Base-by-base conservation (phyloP, 140 eudicot genomes). In the Cichorium intybus region DNA sequence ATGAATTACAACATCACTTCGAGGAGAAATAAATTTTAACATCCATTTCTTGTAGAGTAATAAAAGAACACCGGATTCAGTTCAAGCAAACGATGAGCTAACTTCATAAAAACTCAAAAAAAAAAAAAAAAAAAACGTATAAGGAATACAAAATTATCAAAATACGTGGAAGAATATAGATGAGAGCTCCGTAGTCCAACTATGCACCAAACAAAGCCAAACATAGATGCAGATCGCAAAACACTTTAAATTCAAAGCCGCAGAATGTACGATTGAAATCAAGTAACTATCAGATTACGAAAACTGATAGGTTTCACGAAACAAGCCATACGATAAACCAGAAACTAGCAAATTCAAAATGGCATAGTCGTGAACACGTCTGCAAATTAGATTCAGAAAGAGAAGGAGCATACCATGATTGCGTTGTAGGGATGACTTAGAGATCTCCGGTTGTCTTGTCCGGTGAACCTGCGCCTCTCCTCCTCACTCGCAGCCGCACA, bases 331-430 rank as follows among this genome's bases (percentile, higher is more conserved):
- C 3, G 4, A 14, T 27, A 56, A 15, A n/a, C 24, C 41, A 27
- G 31, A 55, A 52, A 29, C 7, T 3, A 6, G 23, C 17, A 18
- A 34, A 34, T 29, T 10, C 4, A 29, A 56, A 16, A 7, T n/a
- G 39, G 34, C 18, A 52, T 20, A 9, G 17, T 1, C 10, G 2
- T 18, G 56, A 15, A 43, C 17, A 1, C 15, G 4, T 43, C 37
- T 24, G 33, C 15, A n/a, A 26, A 18, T 8, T 31, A 35, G 51
- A 35, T 35, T 5, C n/a, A 60, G 33, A 15, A 60, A 37, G 64
- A 34, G 20, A 60, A 11, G 50, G 49, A 60, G 10, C 50, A 22
- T 60, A 60, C 66, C 66, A 60, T 60, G 66, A 20, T 60, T 60
- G 22, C 31, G 50, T 35, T 20, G 51, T 18, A 11, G 16, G 16